Percentiles rank a stretch among this genome's conserved stretches.
These are phyloP conservation scores for Ustilago loliicola DNA, from an alignment of 1,284 basidiomycete species.

Conservation along the genomic window DNA sequence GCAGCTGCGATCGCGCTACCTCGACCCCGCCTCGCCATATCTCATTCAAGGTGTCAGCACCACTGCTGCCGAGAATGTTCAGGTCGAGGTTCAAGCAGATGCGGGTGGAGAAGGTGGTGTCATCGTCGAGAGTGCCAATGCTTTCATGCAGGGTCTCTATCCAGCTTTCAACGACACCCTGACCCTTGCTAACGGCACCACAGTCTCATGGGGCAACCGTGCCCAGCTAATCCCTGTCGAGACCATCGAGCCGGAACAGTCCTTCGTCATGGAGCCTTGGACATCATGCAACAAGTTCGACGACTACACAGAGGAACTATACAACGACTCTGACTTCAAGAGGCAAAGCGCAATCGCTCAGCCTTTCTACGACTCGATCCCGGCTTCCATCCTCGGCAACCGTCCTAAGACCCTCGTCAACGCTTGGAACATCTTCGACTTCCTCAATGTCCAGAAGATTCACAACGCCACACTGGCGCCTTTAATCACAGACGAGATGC, in stretches of 20 bases:
- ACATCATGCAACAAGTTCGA: slow-evolving; percentile 73
- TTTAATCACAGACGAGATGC: slow-evolving; percentile 35
- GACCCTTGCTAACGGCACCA: slow-evolving; percentile 78
- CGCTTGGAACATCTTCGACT: slow-evolving; percentile 77
- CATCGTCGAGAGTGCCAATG: slow-evolving; percentile 79
- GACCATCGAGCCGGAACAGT: slow-evolving; percentile 84
- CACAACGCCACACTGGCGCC: slow-evolving; percentile 72
- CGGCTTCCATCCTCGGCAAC: slow-evolving; percentile 78
- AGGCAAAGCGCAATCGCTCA: slow-evolving; percentile 74
- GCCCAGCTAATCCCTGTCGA: slow-evolving; percentile 80
- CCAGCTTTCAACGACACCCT: slow-evolving; percentile 61
- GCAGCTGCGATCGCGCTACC: slow-evolving; percentile 79
- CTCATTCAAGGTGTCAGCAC: slow-evolving; percentile 76
- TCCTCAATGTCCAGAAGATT: slow-evolving; percentile 78
- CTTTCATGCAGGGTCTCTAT: slow-evolving; percentile 70
- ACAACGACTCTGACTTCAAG: slow-evolving; percentile 75
- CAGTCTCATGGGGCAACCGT: slow-evolving; percentile 80
- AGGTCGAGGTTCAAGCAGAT: slow-evolving; percentile 57
- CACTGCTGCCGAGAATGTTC: slow-evolving; percentile 39
- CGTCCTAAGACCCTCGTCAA: slow-evolving; percentile 79
- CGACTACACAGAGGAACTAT: slow-evolving; percentile 57
- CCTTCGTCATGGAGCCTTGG: slow-evolving; percentile 86
- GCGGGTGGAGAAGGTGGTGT: slow-evolving; percentile 85
- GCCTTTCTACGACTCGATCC: slow-evolving; percentile 78
- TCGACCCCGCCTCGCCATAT: slow-evolving; percentile 74